Evolutionary conservation across 2,329 filamentous ascomycete species (phyloP).

Genomic region (Fusarium tupiense): DNA sequence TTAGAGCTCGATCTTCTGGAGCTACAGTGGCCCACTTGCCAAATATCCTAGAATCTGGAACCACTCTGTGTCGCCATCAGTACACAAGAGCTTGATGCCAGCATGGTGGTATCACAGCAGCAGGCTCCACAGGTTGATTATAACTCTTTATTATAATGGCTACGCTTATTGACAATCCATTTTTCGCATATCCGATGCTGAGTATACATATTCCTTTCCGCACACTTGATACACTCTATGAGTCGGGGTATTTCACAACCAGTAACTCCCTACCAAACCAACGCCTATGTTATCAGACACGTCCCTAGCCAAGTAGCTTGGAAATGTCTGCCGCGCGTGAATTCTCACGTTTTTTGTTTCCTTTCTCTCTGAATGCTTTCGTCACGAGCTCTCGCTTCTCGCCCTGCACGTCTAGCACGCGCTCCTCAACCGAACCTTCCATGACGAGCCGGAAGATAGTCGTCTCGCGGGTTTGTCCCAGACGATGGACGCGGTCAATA

Average conservation of each 20-base stretch:
- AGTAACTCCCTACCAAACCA: not conserved
- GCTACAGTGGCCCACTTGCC: not conserved
- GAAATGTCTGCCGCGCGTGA: conserved; percentile 66
- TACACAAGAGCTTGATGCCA: not conserved
- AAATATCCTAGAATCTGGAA: not conserved
- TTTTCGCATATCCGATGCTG: not conserved
- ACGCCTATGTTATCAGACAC: not conserved
- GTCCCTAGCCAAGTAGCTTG: conserved; percentile 54
- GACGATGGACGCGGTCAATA: conserved; percentile 84
- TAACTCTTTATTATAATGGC: not conserved
- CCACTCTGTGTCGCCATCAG: not conserved
- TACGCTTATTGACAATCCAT: not conserved
- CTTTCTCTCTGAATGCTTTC: conserved; percentile 81
- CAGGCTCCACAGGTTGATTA: not conserved
- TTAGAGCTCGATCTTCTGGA: not conserved
- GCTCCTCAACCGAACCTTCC: conserved; percentile 82
- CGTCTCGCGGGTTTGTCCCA: conserved; percentile 82
- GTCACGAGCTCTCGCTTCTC: conserved; percentile 82
- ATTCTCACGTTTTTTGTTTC: conserved; percentile 64
- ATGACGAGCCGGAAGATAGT: conserved; percentile 85
- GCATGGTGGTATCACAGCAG: not conserved
- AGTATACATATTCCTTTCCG: not conserved
- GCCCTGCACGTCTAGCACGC: conserved; percentile 79
- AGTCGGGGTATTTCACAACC: conserved; percentile 2
- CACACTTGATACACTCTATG: not conserved